Conservation (phyloP, 1,284 basidiomycete genomes). For the Sparassis latifolia region DNA sequence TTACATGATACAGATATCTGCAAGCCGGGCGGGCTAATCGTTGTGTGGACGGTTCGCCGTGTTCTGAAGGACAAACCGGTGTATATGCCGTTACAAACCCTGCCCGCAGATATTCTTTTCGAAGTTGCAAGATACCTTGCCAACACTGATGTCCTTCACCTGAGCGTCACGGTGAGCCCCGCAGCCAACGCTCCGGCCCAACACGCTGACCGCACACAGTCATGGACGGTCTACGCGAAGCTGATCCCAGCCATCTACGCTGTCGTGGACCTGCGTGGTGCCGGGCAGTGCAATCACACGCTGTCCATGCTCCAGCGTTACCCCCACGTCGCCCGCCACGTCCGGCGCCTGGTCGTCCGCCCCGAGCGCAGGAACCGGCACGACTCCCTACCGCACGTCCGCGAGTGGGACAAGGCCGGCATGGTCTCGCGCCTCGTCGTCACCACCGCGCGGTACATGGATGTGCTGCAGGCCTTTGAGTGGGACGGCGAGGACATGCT, state of each 20-base stretch:
- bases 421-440: conserved; percentile 24
- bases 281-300: conserved; percentile 53
- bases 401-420: conserved; percentile 20
- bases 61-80: no score
- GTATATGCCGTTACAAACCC: conserved; percentile 6
- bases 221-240: conserved; percentile 38
- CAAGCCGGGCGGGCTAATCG: no score
- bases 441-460: conserved; percentile 40
- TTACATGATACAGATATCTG: no score
- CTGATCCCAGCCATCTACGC: conserved; percentile 55
- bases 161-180: conserved; percentile 48
- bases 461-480: conserved; percentile 55
- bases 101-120: conserved; percentile 58
- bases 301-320: conserved; percentile 51
- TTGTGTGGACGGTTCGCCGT: no score
- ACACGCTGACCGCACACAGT: conserved; percentile 20
- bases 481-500: conserved; percentile 67
- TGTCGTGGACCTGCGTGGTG: conserved; percentile 43
- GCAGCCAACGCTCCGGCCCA: neutral
- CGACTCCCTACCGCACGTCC: conserved; percentile 7
- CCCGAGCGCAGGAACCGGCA: conserved; percentile 25
- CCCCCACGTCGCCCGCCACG: conserved; percentile 56
- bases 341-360: conserved; percentile 47
- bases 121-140: conserved; percentile 53
- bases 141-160: conserved; percentile 46